Conservation (phyloP, 768 basidiomycete genomes). For the Lentinula raphanica region DNA sequence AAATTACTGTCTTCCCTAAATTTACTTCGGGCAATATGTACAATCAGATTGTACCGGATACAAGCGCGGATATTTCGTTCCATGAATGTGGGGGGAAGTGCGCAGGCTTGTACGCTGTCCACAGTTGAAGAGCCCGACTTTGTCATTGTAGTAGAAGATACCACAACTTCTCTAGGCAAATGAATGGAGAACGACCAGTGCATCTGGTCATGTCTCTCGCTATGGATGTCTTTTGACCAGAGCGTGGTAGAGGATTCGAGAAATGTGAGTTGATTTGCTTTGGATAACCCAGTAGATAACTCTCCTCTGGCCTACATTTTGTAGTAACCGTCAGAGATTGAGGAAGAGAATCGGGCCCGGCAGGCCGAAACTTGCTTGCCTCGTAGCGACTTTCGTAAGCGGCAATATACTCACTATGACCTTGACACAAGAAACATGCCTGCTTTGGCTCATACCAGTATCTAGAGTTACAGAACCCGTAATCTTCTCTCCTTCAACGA, state of each 20-base stretch:
- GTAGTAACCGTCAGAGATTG: background rate
- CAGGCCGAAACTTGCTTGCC: background rate
- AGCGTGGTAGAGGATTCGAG: slow-evolving; percentile 1
- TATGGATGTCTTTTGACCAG: slow-evolving; percentile 5
- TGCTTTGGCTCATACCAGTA: slow-evolving; percentile 26
- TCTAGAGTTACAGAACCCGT: slow-evolving; percentile 31
- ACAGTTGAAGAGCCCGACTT: too few species aligned
- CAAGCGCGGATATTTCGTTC: slow-evolving; percentile 33
- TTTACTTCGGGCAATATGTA: slow-evolving; percentile 27
- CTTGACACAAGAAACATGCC: slow-evolving; percentile 42
- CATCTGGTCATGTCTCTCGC: background rate
- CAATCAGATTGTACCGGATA: slow-evolving; percentile 29
- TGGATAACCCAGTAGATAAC: background rate
- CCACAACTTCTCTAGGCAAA: background rate
- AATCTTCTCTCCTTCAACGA: slow-evolving; percentile 29
- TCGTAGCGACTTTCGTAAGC: background rate
- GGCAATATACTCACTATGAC: slow-evolving; percentile 35
- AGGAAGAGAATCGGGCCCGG: background rate
- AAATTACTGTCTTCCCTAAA: slow-evolving; percentile 29
- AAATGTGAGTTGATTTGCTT: slow-evolving; percentile 1
- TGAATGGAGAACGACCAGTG: slow-evolving; percentile 5
- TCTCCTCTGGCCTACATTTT: slow-evolving; percentile 4
- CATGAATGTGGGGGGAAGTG: slow-evolving; percentile 32
- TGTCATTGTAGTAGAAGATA: slow-evolving; percentile 6
- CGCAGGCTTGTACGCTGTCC: background rate